Percentiles rank a stretch among this genome's conserved stretches.
These are phyloP conservation scores for Wickerhamiella siamensis DNA, from an alignment of 805 yeast genomes.

Conservation along the genomic window DNA sequence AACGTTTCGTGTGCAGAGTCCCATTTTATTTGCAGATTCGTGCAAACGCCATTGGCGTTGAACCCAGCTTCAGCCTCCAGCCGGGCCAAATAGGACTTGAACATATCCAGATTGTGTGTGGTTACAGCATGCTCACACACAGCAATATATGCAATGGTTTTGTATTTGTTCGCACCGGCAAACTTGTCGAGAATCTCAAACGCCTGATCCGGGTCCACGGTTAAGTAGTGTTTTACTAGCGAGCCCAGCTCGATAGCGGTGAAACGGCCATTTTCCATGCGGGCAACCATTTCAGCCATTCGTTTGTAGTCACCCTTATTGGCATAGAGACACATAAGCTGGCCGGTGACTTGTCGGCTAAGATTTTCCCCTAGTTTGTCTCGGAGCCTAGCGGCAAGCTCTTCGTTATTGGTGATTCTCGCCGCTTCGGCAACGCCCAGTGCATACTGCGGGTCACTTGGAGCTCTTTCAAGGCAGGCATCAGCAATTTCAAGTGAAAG, in stretches of 20 bases:
- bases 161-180: neutral
- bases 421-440: neutral
- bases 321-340: neutral
- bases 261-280: constrained; percentile 23
- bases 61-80: neutral
- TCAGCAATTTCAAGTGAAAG: neutral
- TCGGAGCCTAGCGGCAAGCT: neutral
- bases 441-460: neutral
- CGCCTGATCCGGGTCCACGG: constrained; percentile 1
- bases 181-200: constrained; percentile 1
- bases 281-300: neutral
- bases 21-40: constrained; percentile 17
- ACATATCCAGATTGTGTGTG: neutral
- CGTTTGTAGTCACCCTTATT: neutral
- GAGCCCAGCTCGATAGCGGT: constrained; percentile 10
- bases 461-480: neutral
- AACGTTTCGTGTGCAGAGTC: constrained; percentile 12
- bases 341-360: neutral
- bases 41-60: constrained; percentile 7
- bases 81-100: neutral
- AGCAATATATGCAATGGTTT: constrained; percentile 6
- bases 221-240: constrained; percentile 7
- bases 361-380: neutral
- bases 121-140: constrained; percentile 11
- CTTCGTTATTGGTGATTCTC: neutral